Evolutionary conservation across 2,329 filamentous ascomycete species (phyloP), one percentile per base, ranked within the genome.

Genomic region (Exophiala xenobiotica): DNA sequence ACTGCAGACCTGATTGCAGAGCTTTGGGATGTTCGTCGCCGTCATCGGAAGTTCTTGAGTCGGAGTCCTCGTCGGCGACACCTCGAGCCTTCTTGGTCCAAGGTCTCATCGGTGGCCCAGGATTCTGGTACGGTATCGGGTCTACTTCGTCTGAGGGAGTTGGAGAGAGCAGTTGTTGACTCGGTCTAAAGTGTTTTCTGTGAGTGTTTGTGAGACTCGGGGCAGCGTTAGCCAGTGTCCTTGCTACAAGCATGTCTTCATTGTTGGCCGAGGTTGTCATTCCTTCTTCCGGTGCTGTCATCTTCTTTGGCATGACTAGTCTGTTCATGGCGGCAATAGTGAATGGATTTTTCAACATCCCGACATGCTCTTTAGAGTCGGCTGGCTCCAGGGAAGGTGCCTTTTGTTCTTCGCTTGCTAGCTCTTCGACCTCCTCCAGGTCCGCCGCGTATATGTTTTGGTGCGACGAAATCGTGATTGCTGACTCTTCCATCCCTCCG

Each of bases 301-400:
- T 54, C 39, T 49, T 55, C 41, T 42, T 51, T 6, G 54, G 64
- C 18, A 22, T 46, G 33, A 31, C 59, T 43, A 27, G 44, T 20
- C 57, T 53, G 53, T 65, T 67, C 29, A 65, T 53, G 39, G 66
- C 70, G 3, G 69, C 65, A 27, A 71, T 59, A 6, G 63, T 60
- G 65, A 69, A 72, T 6, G 70, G 69, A 42, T 70, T 71, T 8
- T 4, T 40, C 4, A 7, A n/a, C 7, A 20, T 11, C 14, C 8
- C 12, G 9, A 23, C 6, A 12, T 24, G 23, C 4, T 31, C 23
- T 44, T 31, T 20, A 4, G n/a, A 6, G 18, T 40, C 38, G 9
- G 19, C 7, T 6, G 19, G 4, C 18, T 20, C 9, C 8, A 12
- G n/a, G 20, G 19, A 6, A 22, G 4, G 20, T 24, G n/a, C 22